Percentiles rank a stretch among this genome's conserved stretches.
These are phyloP conservation scores for Fusarium equiseti DNA, from an alignment of 2,329 filamentous ascomycete genomes.

Conservation along the genomic window DNA sequence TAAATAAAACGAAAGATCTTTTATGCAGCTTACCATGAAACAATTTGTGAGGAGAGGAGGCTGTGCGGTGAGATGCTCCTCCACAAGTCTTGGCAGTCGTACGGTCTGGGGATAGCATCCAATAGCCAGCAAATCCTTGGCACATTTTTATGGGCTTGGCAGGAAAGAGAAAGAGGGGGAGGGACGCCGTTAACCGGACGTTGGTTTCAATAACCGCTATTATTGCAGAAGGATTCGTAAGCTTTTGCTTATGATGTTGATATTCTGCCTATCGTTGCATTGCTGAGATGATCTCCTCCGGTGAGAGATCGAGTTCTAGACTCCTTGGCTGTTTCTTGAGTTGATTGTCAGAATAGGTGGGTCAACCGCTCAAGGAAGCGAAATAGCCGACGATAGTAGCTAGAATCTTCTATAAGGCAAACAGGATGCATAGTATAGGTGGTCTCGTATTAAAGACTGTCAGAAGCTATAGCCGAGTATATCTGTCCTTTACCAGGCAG, in stretches of 20 bases:
- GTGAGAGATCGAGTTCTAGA: background rate
- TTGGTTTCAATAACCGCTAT: background rate
- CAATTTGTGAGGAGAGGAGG: background rate
- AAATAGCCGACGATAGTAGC: background rate
- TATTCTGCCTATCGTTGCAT: background rate
- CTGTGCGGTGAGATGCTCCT: slow-evolving; percentile 15
- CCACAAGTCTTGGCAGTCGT: slow-evolving; percentile 19
- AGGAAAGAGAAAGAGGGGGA: background rate
- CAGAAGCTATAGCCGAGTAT: background rate
- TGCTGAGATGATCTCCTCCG: background rate
- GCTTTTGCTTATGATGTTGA: background rate
- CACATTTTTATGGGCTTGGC: slow-evolving; percentile 14
- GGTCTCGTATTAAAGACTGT: background rate
- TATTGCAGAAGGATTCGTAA: background rate
- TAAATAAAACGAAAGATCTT: too few species aligned
- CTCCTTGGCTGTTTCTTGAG: background rate
- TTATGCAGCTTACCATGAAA: background rate
- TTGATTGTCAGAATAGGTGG: background rate
- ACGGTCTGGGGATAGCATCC: slow-evolving; percentile 6
- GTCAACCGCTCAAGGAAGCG: background rate
- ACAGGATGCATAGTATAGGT: background rate
- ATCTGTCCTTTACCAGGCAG: too few species aligned
- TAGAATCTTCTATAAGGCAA: background rate
- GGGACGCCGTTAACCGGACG: slow-evolving; percentile 1
- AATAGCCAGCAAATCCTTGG: slow-evolving; percentile 15